Evolutionary conservation across 176 grass and related monocot genomes (phyloP).

Genomic region (Triticum aestivum): IWGSC_CS_RefSeq_v2.1 NC_057805.1:394246925-394247424

Average conservation of each 20-base stretch:
- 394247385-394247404: no score
- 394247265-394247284: background rate
- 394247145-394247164: background rate
- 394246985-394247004: background rate
- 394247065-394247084: background rate
- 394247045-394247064: background rate
- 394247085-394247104: constrained; percentile 2
- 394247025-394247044: background rate
- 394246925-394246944: background rate
- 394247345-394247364: background rate
- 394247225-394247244: background rate
- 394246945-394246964: background rate
- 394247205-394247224: background rate
- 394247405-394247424: no score
- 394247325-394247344: background rate
- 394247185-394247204: background rate
- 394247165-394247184: background rate
- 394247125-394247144: background rate
- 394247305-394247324: constrained; percentile 4
- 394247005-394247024: background rate
- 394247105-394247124: constrained; percentile 12
- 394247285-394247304: background rate
- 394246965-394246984: background rate
- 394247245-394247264: background rate
- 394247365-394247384: background rate